Percentiles rank a stretch among this genome's conserved stretches.
These are phyloP conservation scores for Stellera chamaejasme DNA, from an alignment of 345 rosid genomes.

Conservation along the genomic window DNA sequence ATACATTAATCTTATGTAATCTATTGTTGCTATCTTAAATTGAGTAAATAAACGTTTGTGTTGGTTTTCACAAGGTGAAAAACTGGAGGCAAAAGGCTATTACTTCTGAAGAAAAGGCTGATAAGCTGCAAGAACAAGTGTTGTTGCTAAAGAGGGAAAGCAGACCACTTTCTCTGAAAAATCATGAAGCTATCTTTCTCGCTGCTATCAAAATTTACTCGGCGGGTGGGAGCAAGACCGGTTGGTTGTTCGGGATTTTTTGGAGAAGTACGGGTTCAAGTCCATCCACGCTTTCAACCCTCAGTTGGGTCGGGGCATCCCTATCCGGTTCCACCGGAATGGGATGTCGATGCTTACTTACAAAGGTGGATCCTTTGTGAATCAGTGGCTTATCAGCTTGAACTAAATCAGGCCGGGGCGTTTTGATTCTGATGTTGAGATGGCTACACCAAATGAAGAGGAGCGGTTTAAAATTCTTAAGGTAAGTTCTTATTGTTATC, in stretches of 20 bases:
- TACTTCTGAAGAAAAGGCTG: too few species aligned
- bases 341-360: conserved; percentile 71
- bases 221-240: conserved; percentile 88
- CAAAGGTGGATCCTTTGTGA: conserved; percentile 46
- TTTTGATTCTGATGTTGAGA: too few species aligned
- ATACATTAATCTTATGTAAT: background rate
- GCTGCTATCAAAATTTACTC: too few species aligned
- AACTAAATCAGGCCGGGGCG: too few species aligned
- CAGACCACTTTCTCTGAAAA: conserved; percentile 49
- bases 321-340: conserved; percentile 77
- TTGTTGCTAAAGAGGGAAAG: conserved; percentile 54
- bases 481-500: too few species aligned
- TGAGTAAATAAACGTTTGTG: background rate
- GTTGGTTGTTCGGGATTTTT: conserved; percentile 72
- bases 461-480: too few species aligned
- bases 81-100: too few species aligned
- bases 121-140: too few species aligned
- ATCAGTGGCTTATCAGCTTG: too few species aligned
- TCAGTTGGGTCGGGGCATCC: conserved; percentile 56
- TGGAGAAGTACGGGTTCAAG: conserved; percentile 66
- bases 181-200: too few species aligned
- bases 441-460: too few species aligned
- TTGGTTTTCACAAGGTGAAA: conserved; percentile 37
- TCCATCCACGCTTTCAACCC: conserved; percentile 69
- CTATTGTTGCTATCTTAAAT: background rate